These are phyloP conservation scores for Antarctomyces pellizariae DNA, from an alignment of 495 filamentous ascomycete species.

Conservation along the genomic window DNA sequence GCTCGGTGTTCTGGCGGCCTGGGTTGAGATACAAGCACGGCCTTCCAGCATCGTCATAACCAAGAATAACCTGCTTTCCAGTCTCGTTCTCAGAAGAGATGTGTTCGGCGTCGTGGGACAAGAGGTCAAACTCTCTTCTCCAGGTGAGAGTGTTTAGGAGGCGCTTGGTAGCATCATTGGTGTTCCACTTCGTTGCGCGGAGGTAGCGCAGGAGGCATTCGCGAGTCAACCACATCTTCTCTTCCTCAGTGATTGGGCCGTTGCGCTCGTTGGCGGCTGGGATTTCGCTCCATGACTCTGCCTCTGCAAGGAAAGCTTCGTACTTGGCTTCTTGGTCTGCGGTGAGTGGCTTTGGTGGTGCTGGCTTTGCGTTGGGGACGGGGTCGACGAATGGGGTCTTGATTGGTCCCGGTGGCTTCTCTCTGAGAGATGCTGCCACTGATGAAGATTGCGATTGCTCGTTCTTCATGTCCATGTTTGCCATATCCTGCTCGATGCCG, in stretches of 20 bases:
- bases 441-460: slow-evolving; percentile 2
- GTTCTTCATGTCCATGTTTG: no score
- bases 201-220: slow-evolving; percentile 88
- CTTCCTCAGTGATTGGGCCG: slow-evolving; percentile 47
- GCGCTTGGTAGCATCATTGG: slow-evolving; percentile 49
- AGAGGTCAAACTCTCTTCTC: slow-evolving; percentile 69
- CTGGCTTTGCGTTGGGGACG: slow-evolving; percentile 27
- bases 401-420: slow-evolving; percentile 20
- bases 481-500: no score
- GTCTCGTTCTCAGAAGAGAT: slow-evolving; percentile 85
- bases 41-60: slow-evolving; percentile 62
- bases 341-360: slow-evolving; percentile 29
- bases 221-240: slow-evolving; percentile 72
- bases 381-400: slow-evolving; percentile 51
- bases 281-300: slow-evolving; percentile 45
- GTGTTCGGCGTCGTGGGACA: slow-evolving; percentile 53
- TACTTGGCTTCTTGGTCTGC: slow-evolving; percentile 71
- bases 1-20: slow-evolving; percentile 74
- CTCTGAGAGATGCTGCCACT: slow-evolving; percentile 17
- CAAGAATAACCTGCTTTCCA: slow-evolving; percentile 74
- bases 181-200: slow-evolving; percentile 78
- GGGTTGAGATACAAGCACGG: slow-evolving; percentile 81
- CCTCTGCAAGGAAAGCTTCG: slow-evolving; percentile 40
- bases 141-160: slow-evolving; percentile 61
- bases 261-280: slow-evolving; percentile 34